These are phyloP conservation scores for Leptomonas pyrrhocoris DNA, from an alignment of 208 protist genomes.

Conservation along the genomic window DNA sequence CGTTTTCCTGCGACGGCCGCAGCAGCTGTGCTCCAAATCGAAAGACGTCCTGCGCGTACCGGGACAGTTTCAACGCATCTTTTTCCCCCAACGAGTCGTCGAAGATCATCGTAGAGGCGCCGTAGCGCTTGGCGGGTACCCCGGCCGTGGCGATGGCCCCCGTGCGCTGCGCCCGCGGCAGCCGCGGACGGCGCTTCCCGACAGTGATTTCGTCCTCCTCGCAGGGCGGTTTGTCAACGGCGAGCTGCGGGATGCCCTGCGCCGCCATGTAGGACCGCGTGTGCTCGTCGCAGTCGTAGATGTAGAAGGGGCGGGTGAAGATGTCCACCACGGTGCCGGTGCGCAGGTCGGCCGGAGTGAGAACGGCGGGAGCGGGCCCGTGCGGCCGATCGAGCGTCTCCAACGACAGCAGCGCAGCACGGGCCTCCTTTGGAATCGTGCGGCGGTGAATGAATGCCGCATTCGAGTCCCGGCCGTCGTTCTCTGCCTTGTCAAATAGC, in stretches of 20 bases:
- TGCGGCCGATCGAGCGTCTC: slow-evolving; percentile 79
- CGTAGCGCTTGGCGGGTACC: slow-evolving; percentile 30
- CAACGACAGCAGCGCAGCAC: slow-evolving; percentile 39
- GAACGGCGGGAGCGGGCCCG: slow-evolving; percentile 40
- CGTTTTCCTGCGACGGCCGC: slow-evolving; percentile 59
- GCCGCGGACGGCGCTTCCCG: slow-evolving; percentile 28
- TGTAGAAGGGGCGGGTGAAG: slow-evolving; percentile 80
- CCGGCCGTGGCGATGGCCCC: not conserved
- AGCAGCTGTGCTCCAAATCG: slow-evolving; percentile 85
- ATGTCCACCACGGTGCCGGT: slow-evolving; percentile 85
- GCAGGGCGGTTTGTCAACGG: slow-evolving; percentile 36
- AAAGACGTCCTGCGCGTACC: slow-evolving; percentile 89
- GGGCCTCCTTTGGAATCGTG: slow-evolving; percentile 76
- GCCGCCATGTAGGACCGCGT: slow-evolving; percentile 88
- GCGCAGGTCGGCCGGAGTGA: slow-evolving; percentile 79
- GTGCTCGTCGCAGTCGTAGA: slow-evolving; percentile 95
- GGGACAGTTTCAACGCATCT: slow-evolving; percentile 85
- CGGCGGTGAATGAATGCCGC: slow-evolving; percentile 90
- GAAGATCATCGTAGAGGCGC: slow-evolving; percentile 80
- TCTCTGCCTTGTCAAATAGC: slow-evolving; percentile 86
- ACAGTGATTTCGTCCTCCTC: slow-evolving; percentile 48
- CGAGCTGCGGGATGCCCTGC: slow-evolving; percentile 44
- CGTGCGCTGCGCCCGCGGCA: slow-evolving; percentile 15
- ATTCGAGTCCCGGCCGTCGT: slow-evolving; percentile 95
- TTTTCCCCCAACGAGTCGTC: slow-evolving; percentile 54